A percentile compares a stretch with the other conserved stretches of the same genome.
Evolutionary conservation across 768 basidiomycete species (phyloP).

Genomic region (Hydnum rufescens): DNA sequence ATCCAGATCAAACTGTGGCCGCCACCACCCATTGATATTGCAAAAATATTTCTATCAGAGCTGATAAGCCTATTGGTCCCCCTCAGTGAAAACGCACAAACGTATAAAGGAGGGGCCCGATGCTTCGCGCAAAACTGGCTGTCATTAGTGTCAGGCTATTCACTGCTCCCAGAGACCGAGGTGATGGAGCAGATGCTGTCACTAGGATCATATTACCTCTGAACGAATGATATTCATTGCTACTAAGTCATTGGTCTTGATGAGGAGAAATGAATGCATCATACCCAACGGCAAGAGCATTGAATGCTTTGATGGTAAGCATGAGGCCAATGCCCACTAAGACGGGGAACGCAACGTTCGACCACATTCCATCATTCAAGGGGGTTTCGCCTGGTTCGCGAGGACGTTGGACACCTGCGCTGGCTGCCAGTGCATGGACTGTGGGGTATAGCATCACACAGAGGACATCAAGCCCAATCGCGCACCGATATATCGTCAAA

Average conservation of each 20-base stretch:
- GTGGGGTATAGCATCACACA: not conserved
- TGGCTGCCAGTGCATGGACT: not conserved
- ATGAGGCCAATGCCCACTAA: not conserved
- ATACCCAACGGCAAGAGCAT: not conserved
- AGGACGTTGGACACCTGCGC: not conserved
- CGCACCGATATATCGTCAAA: not conserved
- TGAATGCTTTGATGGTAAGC: not conserved
- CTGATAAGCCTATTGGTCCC: not conserved
- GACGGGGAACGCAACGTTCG: not conserved
- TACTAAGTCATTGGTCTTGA: not conserved
- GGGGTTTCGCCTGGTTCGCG: not conserved
- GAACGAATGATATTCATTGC: not conserved
- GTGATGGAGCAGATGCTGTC: constrained; percentile 7
- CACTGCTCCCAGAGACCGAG: constrained; percentile 7
- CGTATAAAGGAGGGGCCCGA: constrained; percentile 4
- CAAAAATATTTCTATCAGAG: not conserved
- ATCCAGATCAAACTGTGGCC: not conserved
- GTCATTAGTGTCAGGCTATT: constrained; percentile 10
- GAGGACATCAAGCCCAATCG: not conserved
- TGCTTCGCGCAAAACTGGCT: constrained; percentile 7
- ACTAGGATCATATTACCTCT: constrained; percentile 10
- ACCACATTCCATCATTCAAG: not conserved
- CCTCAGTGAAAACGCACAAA: not conserved
- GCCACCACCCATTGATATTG: not conserved
- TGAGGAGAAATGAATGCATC: not conserved